Conservation (phyloP, 371 early-diverging fungal genomes). For the Mucor indicus region DNA sequence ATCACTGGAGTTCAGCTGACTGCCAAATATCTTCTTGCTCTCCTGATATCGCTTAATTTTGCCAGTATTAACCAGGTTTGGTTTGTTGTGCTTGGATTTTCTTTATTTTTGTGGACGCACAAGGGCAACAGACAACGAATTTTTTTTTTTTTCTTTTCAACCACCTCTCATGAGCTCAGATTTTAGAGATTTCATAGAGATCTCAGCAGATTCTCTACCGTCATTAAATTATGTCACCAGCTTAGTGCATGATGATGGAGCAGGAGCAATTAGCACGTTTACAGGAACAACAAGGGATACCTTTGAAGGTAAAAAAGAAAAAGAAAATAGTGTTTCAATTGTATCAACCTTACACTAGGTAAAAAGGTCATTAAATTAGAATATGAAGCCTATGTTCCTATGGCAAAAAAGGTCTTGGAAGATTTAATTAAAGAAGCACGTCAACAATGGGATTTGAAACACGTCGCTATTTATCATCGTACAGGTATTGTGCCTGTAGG, state of each 20-base stretch:
- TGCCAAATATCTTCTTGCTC: too few species aligned
- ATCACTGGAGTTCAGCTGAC: too few species aligned
- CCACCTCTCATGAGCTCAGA: too few species aligned
- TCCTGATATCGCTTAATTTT: too few species aligned
- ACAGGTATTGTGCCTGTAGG: conserved; percentile 78
- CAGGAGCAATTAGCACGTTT: conserved; percentile 85
- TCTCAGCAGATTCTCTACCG: conserved; percentile 46
- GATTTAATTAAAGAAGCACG: conserved; percentile 61
- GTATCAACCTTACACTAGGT: conserved; percentile 23
- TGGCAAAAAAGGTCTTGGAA: conserved; percentile 71
- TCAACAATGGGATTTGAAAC: conserved; percentile 59
- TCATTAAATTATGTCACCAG: conserved; percentile 44
- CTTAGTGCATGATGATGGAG: conserved; percentile 61
- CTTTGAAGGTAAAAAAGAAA: conserved; percentile 62
- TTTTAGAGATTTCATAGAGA: conserved; percentile 41
- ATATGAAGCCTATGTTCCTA: conserved; percentile 81
- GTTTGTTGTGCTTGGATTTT: too few species aligned
- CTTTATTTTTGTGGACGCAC: too few species aligned
- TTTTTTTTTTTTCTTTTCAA: too few species aligned
- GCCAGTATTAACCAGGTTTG: too few species aligned
- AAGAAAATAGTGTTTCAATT: not conserved
- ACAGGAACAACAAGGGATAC: conserved; percentile 81
- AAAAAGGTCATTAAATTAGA: conserved; percentile 70
- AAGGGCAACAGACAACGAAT: too few species aligned
- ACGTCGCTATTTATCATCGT: conserved; percentile 74